Conservation (phyloP, 2,329 filamentous ascomycete species). For the Zymoseptoria crescenta region DNA sequence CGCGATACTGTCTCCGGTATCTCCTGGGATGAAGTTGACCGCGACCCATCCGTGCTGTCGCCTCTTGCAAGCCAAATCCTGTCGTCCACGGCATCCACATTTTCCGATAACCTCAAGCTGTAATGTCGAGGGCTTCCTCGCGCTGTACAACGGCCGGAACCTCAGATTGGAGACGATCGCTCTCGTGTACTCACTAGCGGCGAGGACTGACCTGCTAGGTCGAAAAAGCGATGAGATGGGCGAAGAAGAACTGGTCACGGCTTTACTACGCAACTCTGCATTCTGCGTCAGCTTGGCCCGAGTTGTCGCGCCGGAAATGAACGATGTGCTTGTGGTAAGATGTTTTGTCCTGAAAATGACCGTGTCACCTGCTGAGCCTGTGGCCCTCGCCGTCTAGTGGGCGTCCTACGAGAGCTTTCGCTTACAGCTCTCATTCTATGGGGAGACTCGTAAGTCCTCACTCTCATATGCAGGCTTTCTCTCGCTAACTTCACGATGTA, state of each 20-base stretch:
- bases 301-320: conserved; percentile 6
- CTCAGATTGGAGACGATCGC: conserved; percentile 16
- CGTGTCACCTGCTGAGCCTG: too few species aligned
- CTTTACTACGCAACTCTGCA: conserved; percentile 6
- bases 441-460: conserved; percentile 1
- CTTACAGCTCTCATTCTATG: conserved; percentile 3
- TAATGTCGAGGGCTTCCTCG: conserved; percentile 5
- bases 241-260: conserved; percentile 7
- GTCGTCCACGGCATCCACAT: background rate
- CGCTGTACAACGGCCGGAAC: conserved; percentile 11
- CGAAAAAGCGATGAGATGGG: conserved; percentile 3
- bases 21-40: background rate
- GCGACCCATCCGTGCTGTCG: background rate
- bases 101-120: background rate
- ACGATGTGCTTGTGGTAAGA: conserved; percentile 7
- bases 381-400: background rate
- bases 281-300: conserved; percentile 8
- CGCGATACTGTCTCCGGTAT: background rate
- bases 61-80: background rate
- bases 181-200: conserved; percentile 13
- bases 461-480: background rate
- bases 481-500: background rate
- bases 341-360: too few species aligned
- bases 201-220: conserved; percentile 8
- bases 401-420: conserved; percentile 5